Percentiles rank a stretch among this genome's conserved stretches.
These are phyloP conservation scores for Medicago ruthenica DNA, from an alignment of 306 rosid species.

Conservation along the genomic window DNA sequence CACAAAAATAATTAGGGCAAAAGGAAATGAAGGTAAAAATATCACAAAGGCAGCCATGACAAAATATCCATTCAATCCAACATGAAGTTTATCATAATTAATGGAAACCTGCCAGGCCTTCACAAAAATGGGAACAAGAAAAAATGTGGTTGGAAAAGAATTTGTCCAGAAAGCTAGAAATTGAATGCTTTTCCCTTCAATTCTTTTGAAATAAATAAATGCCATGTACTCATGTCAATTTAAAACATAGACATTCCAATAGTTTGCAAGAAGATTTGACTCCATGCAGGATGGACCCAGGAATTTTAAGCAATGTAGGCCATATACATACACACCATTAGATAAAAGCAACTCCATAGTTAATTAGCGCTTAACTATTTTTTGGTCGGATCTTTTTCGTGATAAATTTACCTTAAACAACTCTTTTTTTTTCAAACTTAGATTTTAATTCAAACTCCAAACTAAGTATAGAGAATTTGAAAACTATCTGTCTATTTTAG, in stretches of 20 bases:
- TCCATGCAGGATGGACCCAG: too few relatives aligned
- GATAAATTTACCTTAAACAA: too few relatives aligned
- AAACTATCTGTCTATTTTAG: too few relatives aligned
- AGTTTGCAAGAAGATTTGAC: constrained; percentile 10
- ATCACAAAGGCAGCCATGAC: neutral
- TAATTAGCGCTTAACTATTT: too few relatives aligned
- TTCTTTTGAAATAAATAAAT: constrained; percentile 1
- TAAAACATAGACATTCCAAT: neutral
- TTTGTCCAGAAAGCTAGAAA: neutral
- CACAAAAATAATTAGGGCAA: neutral
- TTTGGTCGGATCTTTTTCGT: too few relatives aligned
- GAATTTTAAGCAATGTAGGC: too few relatives aligned
- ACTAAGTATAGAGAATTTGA: too few relatives aligned
- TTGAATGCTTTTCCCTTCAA: constrained; percentile 9
- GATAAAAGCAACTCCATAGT: too few relatives aligned
- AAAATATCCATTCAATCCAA: neutral
- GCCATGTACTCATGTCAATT: neutral
- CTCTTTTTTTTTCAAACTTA: too few relatives aligned
- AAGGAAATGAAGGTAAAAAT: constrained; percentile 19
- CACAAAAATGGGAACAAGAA: neutral
- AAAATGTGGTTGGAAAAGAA: constrained; percentile 11
- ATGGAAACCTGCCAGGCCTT: neutral
- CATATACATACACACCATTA: too few relatives aligned
- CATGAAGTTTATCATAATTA: neutral
- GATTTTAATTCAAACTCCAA: too few relatives aligned